Conservation (phyloP, 2,329 filamentous ascomycete species). For the Chlorencoelia australis region DNA sequence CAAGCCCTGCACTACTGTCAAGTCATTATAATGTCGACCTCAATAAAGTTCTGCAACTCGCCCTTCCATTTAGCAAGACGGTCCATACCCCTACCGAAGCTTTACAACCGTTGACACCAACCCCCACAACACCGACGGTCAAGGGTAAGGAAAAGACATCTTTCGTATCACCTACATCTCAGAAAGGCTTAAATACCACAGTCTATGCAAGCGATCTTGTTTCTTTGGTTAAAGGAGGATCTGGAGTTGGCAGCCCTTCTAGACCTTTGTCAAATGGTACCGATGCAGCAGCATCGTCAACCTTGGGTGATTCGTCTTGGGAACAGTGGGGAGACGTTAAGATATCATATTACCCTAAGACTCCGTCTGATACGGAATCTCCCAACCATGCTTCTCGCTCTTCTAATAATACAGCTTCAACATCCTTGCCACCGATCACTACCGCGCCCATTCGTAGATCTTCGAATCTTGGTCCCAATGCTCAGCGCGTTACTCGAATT, state of each 20-base stretch:
- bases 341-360: conserved; percentile 61
- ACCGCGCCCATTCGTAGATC: conserved; percentile 27
- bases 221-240: conserved; percentile 55
- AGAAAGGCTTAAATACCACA: conserved; percentile 34
- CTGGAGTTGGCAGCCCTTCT: conserved; percentile 25
- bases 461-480: conserved; percentile 26
- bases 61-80: conserved; percentile 72
- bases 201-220: conserved; percentile 79
- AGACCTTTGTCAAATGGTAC: conserved; percentile 22
- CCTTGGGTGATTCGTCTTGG: conserved; percentile 41
- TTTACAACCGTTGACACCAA: conserved; percentile 37
- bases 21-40: conserved; percentile 76
- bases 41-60: conserved; percentile 76
- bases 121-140: conserved; percentile 42
- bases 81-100: conserved; percentile 39
- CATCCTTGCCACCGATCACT: conserved; percentile 19
- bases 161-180: conserved; percentile 31
- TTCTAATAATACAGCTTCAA: conserved; percentile 25
- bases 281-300: conserved; percentile 13
- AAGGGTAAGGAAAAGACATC: conserved; percentile 69
- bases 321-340: conserved; percentile 73
- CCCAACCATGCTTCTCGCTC: conserved; percentile 14
- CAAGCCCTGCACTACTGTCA: conserved; percentile 63
- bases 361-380: conserved; percentile 23
- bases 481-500: conserved; percentile 22